Percentiles rank a stretch among this genome's conserved stretches.
Conservation (phyloP, 352 stramenopile genomes). For the Phytophthora europaea region DNA sequence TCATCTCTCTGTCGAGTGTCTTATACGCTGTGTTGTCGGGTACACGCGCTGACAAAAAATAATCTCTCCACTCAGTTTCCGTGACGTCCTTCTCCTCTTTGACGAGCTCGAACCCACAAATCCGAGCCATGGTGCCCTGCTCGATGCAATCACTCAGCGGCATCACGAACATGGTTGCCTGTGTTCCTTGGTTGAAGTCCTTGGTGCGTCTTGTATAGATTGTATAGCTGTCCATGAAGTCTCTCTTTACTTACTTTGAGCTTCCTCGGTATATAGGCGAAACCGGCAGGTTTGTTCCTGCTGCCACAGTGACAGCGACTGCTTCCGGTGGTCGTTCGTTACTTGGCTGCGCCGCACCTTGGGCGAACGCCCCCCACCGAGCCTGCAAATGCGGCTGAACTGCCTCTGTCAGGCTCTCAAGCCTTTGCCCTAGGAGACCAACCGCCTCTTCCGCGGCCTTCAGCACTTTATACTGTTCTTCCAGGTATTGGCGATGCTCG, state of each 20-base stretch:
- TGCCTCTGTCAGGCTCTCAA: constrained; percentile 9
- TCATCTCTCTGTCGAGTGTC: background rate
- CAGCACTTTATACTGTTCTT: constrained; percentile 22
- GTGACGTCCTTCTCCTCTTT: constrained; percentile 7
- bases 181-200: constrained; percentile 12
- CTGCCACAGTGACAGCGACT: constrained; percentile 6
- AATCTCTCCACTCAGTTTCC: background rate
- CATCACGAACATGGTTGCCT: constrained; percentile 2
- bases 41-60: background rate
- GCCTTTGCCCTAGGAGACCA: constrained; percentile 8
- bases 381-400: constrained; percentile 12
- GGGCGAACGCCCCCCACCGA: constrained; percentile 8
- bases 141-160: background rate
- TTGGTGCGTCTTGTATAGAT: constrained; percentile 19
- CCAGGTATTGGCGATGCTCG: constrained; percentile 12
- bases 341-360: background rate
- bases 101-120: constrained; percentile 2
- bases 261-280: constrained; percentile 17
- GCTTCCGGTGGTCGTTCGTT: background rate
- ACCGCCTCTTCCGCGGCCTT: constrained; percentile 5
- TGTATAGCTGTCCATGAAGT: constrained; percentile 20
- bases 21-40: background rate
- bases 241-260: constrained; percentile 16
- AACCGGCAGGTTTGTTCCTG: constrained; percentile 18
- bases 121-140: constrained; percentile 2